A percentile compares a stretch with the other conserved stretches of the same genome.
Evolutionary conservation across 805 yeast genomes (phyloP).

Genomic region (Candida argentea): DNA sequence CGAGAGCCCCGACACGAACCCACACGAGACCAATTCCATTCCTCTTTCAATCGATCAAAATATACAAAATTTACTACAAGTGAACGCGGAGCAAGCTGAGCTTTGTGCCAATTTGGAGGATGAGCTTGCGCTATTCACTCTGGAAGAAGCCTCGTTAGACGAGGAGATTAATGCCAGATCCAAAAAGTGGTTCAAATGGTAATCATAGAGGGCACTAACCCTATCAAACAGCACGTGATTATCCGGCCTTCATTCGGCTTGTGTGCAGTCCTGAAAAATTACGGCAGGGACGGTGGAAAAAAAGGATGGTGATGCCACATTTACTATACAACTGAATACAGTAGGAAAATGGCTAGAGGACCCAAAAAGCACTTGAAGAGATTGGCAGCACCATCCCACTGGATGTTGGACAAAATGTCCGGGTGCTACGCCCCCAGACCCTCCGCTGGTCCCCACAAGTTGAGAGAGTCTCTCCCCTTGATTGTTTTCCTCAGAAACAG

Average conservation of each 20-base stretch:
- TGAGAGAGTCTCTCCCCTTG: slow-evolving; percentile 25
- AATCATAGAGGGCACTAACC: slow-evolving; percentile 3
- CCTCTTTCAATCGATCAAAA: slow-evolving; percentile 27
- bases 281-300: background rate
- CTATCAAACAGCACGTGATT: background rate
- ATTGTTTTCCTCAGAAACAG: slow-evolving; percentile 24
- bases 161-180: slow-evolving; percentile 11
- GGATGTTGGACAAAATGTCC: slow-evolving; percentile 29
- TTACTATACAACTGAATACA: slow-evolving; percentile 1
- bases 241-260: background rate
- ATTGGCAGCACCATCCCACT: slow-evolving; percentile 28
- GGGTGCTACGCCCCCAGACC: slow-evolving; percentile 27
- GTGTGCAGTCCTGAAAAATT: background rate
- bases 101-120: slow-evolving; percentile 29
- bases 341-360: slow-evolving; percentile 74
- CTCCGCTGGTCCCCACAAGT: slow-evolving; percentile 25
- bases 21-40: slow-evolving; percentile 4
- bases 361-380: slow-evolving; percentile 36
- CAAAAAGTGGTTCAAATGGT: slow-evolving; percentile 24
- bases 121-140: slow-evolving; percentile 16
- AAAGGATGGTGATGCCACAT: background rate
- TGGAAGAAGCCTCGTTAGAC: slow-evolving; percentile 16
- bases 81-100: slow-evolving; percentile 30
- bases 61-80: slow-evolving; percentile 24
- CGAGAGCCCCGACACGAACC: slow-evolving; percentile 3